Conservation (phyloP, 83 land plant genomes). For the Isoetes engelmannii region DNA sequence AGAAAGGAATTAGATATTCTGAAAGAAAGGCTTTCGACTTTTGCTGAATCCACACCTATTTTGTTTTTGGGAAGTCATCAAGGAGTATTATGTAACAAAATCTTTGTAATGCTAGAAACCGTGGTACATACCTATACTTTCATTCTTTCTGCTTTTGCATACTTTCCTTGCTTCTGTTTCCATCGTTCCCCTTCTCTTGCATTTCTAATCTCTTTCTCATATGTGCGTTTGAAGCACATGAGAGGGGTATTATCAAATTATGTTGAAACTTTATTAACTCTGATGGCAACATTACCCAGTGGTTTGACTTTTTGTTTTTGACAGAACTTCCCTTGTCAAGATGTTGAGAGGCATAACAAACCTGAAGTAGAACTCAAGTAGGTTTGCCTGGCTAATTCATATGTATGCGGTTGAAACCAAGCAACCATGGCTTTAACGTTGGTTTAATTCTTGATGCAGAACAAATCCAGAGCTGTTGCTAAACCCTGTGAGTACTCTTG, state of each 20-base stretch:
- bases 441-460: slow-evolving; percentile 41
- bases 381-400: slow-evolving; percentile 15
- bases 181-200: background rate
- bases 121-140: background rate
- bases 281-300: background rate
- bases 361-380: slow-evolving; percentile 96
- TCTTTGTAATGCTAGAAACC: too few species aligned
- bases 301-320: slow-evolving; percentile 5
- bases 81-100: too few species aligned
- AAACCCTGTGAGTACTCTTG: slow-evolving; percentile 63
- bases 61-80: too few species aligned
- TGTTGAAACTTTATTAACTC: background rate
- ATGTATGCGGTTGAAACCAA: too few species aligned
- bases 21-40: too few species aligned
- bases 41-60: too few species aligned
- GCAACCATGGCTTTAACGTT: background rate
- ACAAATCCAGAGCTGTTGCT: slow-evolving; percentile 81
- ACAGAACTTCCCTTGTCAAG: slow-evolving; percentile 96
- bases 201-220: background rate
- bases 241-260: background rate
- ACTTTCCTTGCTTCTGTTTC: background rate
- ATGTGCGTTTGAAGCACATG: background rate
- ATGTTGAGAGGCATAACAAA: slow-evolving; percentile 95
- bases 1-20: too few species aligned
- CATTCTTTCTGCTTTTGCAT: background rate